Evolutionary conservation across 129 eudicot genomes (phyloP), one percentile per base, ranked within the genome.

Genomic region (Scalesia atractyloides): DNA sequence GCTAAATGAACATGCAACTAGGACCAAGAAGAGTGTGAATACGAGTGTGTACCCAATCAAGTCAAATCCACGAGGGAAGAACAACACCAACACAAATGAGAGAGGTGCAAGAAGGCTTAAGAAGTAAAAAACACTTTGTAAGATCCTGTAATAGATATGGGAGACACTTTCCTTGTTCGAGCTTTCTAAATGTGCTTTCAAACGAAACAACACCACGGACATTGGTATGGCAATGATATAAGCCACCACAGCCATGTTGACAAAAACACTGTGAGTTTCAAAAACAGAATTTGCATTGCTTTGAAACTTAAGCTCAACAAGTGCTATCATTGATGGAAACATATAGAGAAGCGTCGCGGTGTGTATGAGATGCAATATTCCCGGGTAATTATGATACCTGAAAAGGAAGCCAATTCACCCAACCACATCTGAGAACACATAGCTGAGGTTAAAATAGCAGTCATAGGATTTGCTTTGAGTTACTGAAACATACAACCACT

Each of bases 81-180:
- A 63, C 66, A 75, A 41, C 22, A 75, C 57, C 13, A 75, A 14
- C 66, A 75, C 19, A 26, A 75, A 64, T 1, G 79, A 75, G 15
- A 75, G 79, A 24, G 66, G 79, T 41, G 73, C 47, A 7, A 65
- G 66, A 5, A 75, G 48, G 34, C 58, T 15, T 0, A 8, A 52
- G 46, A 75, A 53, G 48, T 9, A 62, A 47, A 73, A 48, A 2
- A 73, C 34, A 62, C 36, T 33, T 5, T 73, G 52, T 7, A 75
- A 41, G 63, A 65, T 39, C 30, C 17, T 6, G 26, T 65, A 43
- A 51, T 70, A 60, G 60, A 13, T 18, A 3, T n/a, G 48, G 7
- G 61, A 47, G 16, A 33, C n/a, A 12, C 10, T 20, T 11, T 50
- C 34, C 43, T 8, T 43, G 15, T 14, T 72, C 13, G 16, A 14